phyloP scores from a whole-genome alignment of 768 basidiomycete genomes.

The Amanita rubescens region DNA sequence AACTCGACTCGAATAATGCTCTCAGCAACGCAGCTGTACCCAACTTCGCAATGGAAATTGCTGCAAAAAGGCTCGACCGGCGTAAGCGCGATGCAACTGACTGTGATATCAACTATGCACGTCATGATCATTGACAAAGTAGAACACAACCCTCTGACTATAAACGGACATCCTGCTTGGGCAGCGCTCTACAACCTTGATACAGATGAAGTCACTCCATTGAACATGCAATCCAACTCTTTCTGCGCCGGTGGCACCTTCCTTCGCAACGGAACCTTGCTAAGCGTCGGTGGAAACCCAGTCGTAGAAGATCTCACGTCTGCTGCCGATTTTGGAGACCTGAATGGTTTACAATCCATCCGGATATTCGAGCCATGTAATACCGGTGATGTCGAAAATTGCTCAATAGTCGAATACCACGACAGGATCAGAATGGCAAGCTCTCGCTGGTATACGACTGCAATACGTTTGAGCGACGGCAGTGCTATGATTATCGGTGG shows the following conservation, averaged over 20 bases:
- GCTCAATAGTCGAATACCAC: conserved; percentile 62
- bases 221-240: conserved; percentile 69
- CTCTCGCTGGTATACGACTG: conserved; percentile 78
- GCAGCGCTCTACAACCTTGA: conserved; percentile 65
- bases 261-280: conserved; percentile 65
- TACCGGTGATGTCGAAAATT: conserved; percentile 35
- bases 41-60: conserved; percentile 42
- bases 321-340: conserved; percentile 68
- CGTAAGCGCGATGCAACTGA: conserved; percentile 73
- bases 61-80: conserved; percentile 64
- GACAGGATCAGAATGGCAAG: conserved; percentile 61
- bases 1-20: neutral
- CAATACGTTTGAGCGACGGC: conserved; percentile 63
- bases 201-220: conserved; percentile 52
- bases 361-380: conserved; percentile 67
- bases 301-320: conserved; percentile 58
- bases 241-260: conserved; percentile 84
- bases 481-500: conserved; percentile 81
- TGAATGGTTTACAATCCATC: conserved; percentile 65
- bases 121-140: conserved; percentile 79
- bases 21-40: neutral
- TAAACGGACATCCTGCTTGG: conserved; percentile 78
- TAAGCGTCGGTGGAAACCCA: conserved; percentile 80
- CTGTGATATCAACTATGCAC: conserved; percentile 59
- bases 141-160: conserved; percentile 72